Evolutionary conservation across 2,329 filamentous ascomycete genomes (phyloP).

Genomic region (Didymella exigua): DNA sequence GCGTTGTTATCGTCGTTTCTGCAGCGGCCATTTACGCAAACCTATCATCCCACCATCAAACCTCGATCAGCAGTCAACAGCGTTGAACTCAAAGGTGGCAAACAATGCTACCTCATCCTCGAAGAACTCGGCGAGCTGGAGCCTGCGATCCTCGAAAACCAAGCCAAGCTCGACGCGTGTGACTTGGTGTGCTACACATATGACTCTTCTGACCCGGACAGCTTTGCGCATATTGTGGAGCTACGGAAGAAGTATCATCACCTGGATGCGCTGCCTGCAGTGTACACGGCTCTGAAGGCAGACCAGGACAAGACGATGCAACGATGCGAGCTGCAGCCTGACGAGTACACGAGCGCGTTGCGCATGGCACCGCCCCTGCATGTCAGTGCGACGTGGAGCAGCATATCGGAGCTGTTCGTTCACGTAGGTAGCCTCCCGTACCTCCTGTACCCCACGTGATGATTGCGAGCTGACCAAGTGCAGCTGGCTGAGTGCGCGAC

Average conservation of each 20-base stretch:
- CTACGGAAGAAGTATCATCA: constrained; percentile 79
- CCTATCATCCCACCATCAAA: constrained; percentile 93
- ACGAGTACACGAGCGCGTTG: constrained; percentile 82
- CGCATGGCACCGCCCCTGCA: constrained; percentile 92
- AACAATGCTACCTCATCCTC: constrained; percentile 95
- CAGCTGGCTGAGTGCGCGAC: constrained; percentile 86
- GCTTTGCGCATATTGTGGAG: constrained; percentile 87
- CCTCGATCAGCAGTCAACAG: constrained; percentile 93
- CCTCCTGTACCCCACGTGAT: not conserved
- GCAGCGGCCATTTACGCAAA: constrained; percentile 79
- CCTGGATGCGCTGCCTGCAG: constrained; percentile 84
- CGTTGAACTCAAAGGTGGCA: constrained; percentile 92
- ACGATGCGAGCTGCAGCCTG: constrained; percentile 82
- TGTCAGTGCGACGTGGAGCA: constrained; percentile 92
- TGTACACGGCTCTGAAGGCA: constrained; percentile 93
- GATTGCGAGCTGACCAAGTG: constrained; percentile 22
- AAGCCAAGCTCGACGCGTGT: constrained; percentile 85
- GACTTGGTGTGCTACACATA: constrained; percentile 95
- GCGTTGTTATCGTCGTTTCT: constrained; percentile 89
- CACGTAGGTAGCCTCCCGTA: constrained; percentile 49
- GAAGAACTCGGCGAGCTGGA: constrained; percentile 97
- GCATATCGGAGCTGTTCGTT: constrained; percentile 92
- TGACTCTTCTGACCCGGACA: constrained; percentile 95
- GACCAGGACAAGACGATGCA: constrained; percentile 98
- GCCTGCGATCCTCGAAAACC: constrained; percentile 90